phyloP scores from a whole-genome alignment of 2,329 filamentous ascomycete species.

The Eutypella sp. region DNA sequence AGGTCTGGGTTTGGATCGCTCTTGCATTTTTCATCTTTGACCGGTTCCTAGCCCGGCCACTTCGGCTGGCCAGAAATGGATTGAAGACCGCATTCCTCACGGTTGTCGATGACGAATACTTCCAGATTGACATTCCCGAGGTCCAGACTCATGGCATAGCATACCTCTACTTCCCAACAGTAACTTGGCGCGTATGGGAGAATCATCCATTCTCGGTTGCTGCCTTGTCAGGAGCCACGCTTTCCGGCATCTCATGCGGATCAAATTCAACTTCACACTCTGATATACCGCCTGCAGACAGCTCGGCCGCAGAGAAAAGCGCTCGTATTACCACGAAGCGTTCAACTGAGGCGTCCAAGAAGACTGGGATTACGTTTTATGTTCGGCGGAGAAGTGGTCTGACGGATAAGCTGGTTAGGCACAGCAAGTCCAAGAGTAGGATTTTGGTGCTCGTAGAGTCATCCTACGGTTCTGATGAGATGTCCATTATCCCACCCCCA shows the following conservation, averaged over 20 bases:
- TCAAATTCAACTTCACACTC: too few relatives aligned
- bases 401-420: not conserved
- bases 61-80: slow-evolving; percentile 6
- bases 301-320: not conserved
- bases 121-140: not conserved
- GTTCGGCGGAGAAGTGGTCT: not conserved
- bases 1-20: slow-evolving; percentile 22
- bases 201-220: not conserved
- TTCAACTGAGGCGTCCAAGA: not conserved
- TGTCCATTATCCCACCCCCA: not conserved
- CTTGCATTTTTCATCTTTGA: slow-evolving; percentile 22
- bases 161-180: not conserved
- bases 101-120: not conserved
- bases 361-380: not conserved
- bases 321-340: not conserved
- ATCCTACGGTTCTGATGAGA: not conserved
- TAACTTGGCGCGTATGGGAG: not conserved
- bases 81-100: not conserved
- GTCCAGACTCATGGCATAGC: not conserved
- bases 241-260: too few relatives aligned
- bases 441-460: not conserved
- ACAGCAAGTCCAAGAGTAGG: not conserved
- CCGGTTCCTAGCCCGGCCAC: slow-evolving; percentile 12
- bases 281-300: slow-evolving; percentile 7
- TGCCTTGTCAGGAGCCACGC: not conserved